Evolutionary conservation across 2,329 filamentous ascomycete genomes (phyloP), one percentile per base, ranked within the genome.

Genomic region (Aureobasidium sp.): DNA sequence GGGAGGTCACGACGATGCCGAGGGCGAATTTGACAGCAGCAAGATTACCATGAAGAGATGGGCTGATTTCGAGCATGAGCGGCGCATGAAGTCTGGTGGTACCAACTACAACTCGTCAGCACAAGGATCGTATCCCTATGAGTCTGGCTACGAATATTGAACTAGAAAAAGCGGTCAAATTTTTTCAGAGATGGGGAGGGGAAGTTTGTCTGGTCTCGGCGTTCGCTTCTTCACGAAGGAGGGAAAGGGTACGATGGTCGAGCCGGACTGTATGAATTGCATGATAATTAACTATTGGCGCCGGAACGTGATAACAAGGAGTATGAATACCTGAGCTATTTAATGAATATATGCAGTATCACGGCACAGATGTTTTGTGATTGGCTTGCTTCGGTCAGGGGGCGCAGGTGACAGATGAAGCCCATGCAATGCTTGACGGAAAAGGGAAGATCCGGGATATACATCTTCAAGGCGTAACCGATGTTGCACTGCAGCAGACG

Each of bases 11-110:
- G 70, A 65, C 29, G 92, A 93, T 70, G 88, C 88, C 66, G 91
- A 97, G 75, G 94, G 94, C 66, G 94, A 97, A 75, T 99, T 99
- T 70, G 95, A 99, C 76, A 95, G 89, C 75, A 95, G 88, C 76
- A 96, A 97, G 84, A 99, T 99, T 73, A 97, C 93, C 40, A 99
- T 99, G 94, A 97, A 96, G 82, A 81, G 94, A 69, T 99, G 94
- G 94, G 89, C 87, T 66, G 94, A 99, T 76, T 99, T 97, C 72
- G 94, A 99, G 80, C 84, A 82, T 74, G 86, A 74, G 59, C 64
- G 72, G 39, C 59, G 72, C 31, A 60, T 60, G 57, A 60, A 60
- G 57, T 31, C 45, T 22, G 57, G 57, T 31, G 29, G 42, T 14
- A 58, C 29, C 42, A 47, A 58, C 22, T 48, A 58, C 31, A 39